Conservation (phyloP, 1,139 yeast genomes). For the Scheffersomyces segobiensis region DNA sequence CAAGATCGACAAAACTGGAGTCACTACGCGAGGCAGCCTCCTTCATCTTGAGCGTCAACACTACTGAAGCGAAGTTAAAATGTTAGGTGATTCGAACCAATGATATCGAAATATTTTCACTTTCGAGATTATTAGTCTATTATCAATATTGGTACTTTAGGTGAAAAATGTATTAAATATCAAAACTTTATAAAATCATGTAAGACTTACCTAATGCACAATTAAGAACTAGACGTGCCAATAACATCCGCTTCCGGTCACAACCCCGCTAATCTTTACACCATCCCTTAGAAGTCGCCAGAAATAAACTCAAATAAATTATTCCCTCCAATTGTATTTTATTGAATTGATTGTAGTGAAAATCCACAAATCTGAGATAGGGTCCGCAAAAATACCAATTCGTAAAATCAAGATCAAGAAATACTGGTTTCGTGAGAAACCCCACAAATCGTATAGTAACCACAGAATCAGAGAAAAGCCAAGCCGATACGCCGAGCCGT, state of each 20-base stretch:
- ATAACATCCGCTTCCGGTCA: not conserved
- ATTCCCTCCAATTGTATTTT: not conserved
- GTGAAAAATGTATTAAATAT: not conserved
- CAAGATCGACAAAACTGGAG: not conserved
- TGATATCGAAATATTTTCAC: not conserved
- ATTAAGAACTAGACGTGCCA: not conserved
- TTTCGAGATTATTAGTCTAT: not conserved
- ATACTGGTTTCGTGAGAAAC: not conserved
- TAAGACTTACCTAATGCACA: not conserved
- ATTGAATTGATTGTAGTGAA: not conserved
- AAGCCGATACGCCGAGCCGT: slow-evolving; percentile 4
- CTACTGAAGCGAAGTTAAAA: not conserved
- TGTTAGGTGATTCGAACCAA: not conserved
- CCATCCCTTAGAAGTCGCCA: not conserved
- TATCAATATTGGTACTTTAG: not conserved
- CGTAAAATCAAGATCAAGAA: not conserved
- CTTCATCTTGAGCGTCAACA: not conserved
- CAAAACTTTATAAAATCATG: not conserved
- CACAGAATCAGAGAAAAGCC: not conserved
- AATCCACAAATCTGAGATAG: not conserved
- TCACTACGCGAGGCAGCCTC: not conserved
- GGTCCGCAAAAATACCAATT: not conserved
- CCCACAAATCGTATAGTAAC: not conserved
- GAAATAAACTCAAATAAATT: not conserved
- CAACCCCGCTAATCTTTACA: not conserved